Evolutionary conservation across 31 red algal species (phyloP), one percentile per base, ranked within the genome.

Genomic region (Asparagopsis taxiformis): DNA sequence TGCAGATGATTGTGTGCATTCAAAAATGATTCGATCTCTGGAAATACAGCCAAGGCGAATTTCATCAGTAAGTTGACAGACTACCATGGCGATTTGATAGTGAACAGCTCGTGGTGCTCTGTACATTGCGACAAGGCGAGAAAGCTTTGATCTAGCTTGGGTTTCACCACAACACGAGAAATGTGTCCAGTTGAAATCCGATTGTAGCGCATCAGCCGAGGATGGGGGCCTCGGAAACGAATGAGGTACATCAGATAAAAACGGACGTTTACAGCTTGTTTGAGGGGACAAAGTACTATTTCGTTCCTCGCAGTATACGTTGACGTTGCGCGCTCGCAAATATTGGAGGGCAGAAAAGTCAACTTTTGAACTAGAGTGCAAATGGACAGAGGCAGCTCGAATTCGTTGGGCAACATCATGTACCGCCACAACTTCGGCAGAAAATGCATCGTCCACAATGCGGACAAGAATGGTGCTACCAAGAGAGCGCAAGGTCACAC

Each of bases 401-500:
- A 76, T 3, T 22, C 23, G n/a, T 16, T 48, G 34, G 1, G 24
- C 19, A 1, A 49, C 72, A 30, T 19, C 35, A 0, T 38, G n/a
- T 24, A 75, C 33, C 10, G 60, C 72, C 0, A 17, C 61, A 5
- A 65, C 62, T 7, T 68, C 60, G 6, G 1, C 0, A 8, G 11
- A n/a, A 54, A 57, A 37, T 5, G 6, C 5, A 59, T 51, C 19
- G 33, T 67, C 59, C 19, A 74, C 70, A 4, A 67, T 11, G n/a
- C 59, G 17, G 8, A 87, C 43, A 31, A 77, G 23, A 22, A 75
- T 20, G 46, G 55, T 59, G 55, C 71, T 76, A 16, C 82, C 71
- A 1, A 75, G 49, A 10, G 53, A 34, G n/a, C 23, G 29, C n/a
- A 92, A 39, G 13, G 32, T 31, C 32, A 38, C 37, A 21, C 46